Base-by-base conservation (phyloP, 441 rosid species). In the Rhodomyrtus psidioides region DNA sequence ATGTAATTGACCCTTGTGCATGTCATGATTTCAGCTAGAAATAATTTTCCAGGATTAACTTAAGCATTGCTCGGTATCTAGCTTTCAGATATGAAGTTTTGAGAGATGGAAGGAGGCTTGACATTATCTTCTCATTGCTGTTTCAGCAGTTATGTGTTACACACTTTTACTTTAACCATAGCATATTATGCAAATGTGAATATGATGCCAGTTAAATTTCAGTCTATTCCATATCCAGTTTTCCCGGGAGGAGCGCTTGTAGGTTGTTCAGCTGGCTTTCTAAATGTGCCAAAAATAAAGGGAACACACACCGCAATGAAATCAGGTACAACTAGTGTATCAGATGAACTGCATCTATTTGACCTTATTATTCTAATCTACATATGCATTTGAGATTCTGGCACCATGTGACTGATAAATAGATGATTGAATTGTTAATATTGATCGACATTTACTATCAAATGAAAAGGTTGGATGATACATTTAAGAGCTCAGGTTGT, bases 281-380 rank as follows among this genome's bases (percentile, higher is more conserved):
- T 97, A 75, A 97, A 97, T 88, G 99, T 97, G 82, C 99, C 98
- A 84, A 97, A 97, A 91, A 96, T 97, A 90, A 97, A 97, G 91
- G 99, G 99, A 83, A 95, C 99, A 28, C 99, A 97, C 86, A 96
- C 99, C 26, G 98, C 99, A 76, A 96, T 97, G 99, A 97, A 97
- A 92, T 97, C 99, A 93, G 99, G 99, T 96, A 87, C 55, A 6
- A 82, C 23, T 79, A 27, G 9, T 74, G 53, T 83, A 34, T 53
- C 16, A 26, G 86, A 24, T 12, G 13, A 54, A 28, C 74, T 86
- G 23, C 49, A 16, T 87, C 82, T 65, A 83, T 79, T 70, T 70
- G 17, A 30, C 81, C 26, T 70, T 34, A 70, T 70, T 70, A 39
- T 39, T 70, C 2, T 34, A 34, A 70, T 70, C 2, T 70, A 39